Evolutionary conservation across 108 stramenopile genomes (phyloP), one percentile per base, ranked within the genome.

Genomic region (Nannochloropsis gaditana): DNA sequence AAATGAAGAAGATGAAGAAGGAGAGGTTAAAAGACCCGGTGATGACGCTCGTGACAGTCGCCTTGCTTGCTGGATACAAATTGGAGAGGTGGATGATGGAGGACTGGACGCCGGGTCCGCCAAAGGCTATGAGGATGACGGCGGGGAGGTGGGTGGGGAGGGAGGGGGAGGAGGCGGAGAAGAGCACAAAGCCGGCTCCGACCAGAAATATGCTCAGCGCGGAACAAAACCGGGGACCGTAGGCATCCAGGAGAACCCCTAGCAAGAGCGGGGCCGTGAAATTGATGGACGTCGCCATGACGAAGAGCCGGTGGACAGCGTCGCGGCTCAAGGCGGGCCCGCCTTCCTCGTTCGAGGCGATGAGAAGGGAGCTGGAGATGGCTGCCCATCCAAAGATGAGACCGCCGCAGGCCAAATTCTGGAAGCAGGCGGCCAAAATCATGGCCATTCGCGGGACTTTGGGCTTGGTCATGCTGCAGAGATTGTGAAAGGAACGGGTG

Each of bases 21-120:
- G 47, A 79, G 42, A 88, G 87, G 45, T 79, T 44, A 41, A 88
- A 88, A 41, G 87, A 79, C 8, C 85, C 85, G 42, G 85, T 86
- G 9, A 86, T 82, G 31, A 82, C 21, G 42, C 79, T 45, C 9
- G 87, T 88, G 21, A 84, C 44, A 10, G 83, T 81, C 5, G 83
- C 44, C 19, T 43, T 43, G 41, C 80, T 9, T 11, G 79, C 43
- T 42, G 87, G 87, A 17, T 43, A 81, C 17, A 88, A 42, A 44
- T 88, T 85, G n/a, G 73, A 79, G 31, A 88, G 11, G 21, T 88
- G 87, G 17, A 88, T 85, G 9, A 88, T 79, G 9, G 80, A 19
- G 44, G 59, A 84, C 44, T 88, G 87, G 15, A 81, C 84, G n/a
- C 87, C 87, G 10, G 87, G 87, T 11, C 87, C 87, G 11, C 87